These are phyloP conservation scores for Hypoxylon sp. DNA, from an alignment of 2,329 filamentous ascomycete genomes.

Conservation along the genomic window DNA sequence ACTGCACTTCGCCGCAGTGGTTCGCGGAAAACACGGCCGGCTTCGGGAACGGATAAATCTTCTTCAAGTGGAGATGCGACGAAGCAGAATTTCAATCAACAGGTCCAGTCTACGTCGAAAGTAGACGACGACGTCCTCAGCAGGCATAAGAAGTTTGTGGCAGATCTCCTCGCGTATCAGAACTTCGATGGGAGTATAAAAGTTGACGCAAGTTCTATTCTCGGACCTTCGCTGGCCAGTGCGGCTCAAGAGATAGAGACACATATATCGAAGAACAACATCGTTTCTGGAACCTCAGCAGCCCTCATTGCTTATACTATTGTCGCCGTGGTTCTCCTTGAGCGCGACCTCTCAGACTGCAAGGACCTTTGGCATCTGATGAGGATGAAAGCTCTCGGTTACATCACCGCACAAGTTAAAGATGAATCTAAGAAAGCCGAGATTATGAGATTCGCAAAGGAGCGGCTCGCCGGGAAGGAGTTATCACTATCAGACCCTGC, in stretches of 20 bases:
- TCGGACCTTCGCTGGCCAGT: slow-evolving; percentile 6
- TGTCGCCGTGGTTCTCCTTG: slow-evolving; percentile 6
- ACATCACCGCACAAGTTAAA: background rate
- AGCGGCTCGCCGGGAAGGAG: slow-evolving; percentile 1
- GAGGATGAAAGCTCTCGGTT: slow-evolving; percentile 1
- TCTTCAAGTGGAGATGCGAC: background rate
- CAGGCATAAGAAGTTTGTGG: slow-evolving; percentile 9
- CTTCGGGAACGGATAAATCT: background rate
- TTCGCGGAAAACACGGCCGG: background rate
- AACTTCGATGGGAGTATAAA: slow-evolving; percentile 23
- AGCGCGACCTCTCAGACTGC: slow-evolving; percentile 17
- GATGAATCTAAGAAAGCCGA: slow-evolving; percentile 5
- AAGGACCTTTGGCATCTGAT: slow-evolving; percentile 21
- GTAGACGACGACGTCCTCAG: background rate
- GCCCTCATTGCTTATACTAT: slow-evolving; percentile 16
- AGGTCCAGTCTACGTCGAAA: background rate
- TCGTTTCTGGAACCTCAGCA: background rate
- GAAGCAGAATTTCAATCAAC: background rate
- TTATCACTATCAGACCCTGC: background rate
- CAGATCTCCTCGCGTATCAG: slow-evolving; percentile 15
- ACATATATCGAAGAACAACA: background rate
- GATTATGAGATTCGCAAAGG: background rate
- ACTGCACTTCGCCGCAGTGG: too few species aligned
- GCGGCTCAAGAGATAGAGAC: slow-evolving; percentile 6
- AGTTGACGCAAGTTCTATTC: background rate